phyloP scores from a whole-genome alignment of 768 basidiomycete genomes.

The Termitomyces sp. region DNA sequence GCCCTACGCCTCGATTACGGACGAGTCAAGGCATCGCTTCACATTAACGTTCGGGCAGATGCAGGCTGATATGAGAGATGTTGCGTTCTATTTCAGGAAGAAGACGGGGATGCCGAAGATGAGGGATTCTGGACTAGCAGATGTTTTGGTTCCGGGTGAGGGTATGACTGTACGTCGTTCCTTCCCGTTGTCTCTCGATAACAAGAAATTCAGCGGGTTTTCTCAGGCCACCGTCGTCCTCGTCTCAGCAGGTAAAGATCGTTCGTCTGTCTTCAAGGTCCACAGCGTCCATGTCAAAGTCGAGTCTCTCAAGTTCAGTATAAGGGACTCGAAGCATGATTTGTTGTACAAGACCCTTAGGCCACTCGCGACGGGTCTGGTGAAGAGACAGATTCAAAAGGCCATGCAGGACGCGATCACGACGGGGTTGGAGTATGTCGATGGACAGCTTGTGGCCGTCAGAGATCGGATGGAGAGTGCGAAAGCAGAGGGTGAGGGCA shows the following conservation, averaged over 20 bases:
- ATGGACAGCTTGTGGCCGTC: slow-evolving; percentile 86
- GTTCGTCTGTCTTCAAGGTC: slow-evolving; percentile 67
- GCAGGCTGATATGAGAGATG: slow-evolving; percentile 91
- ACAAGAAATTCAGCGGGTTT: background rate
- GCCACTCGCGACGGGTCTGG: slow-evolving; percentile 72
- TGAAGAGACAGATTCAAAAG: slow-evolving; percentile 68
- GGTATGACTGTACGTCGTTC: slow-evolving; percentile 60
- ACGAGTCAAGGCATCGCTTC: slow-evolving; percentile 67
- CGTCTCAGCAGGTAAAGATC: slow-evolving; percentile 56
- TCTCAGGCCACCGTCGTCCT: slow-evolving; percentile 55
- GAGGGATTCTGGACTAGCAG: slow-evolving; percentile 78
- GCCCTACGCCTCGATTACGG: slow-evolving; percentile 58
- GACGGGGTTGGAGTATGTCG: slow-evolving; percentile 82
- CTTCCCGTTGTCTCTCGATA: background rate
- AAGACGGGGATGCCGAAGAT: slow-evolving; percentile 81
- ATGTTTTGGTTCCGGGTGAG: slow-evolving; percentile 78
- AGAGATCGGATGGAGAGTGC: slow-evolving; percentile 72
- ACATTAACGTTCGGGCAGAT: slow-evolving; percentile 77
- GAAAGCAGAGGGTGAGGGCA: slow-evolving; percentile 26
- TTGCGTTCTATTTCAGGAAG: slow-evolving; percentile 86
- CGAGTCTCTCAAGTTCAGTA: slow-evolving; percentile 82
- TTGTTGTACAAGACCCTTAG: slow-evolving; percentile 80
- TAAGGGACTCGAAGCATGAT: slow-evolving; percentile 90
- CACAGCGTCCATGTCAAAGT: slow-evolving; percentile 73
- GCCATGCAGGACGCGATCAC: slow-evolving; percentile 59